phyloP scores from a whole-genome alignment of 805 yeast species.

The Ogataea henricii region DNA sequence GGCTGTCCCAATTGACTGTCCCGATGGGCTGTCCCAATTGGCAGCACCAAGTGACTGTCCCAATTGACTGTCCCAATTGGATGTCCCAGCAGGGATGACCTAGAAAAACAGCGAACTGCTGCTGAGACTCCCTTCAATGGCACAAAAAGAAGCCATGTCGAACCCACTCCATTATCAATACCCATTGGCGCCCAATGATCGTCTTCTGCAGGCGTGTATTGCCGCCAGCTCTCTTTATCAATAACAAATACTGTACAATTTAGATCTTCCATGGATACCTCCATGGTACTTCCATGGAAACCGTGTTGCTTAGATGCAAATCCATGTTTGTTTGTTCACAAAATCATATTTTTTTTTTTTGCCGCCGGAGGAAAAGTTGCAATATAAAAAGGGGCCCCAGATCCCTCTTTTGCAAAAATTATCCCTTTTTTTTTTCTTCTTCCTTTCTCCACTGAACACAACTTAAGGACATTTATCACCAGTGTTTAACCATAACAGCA shows the following conservation, averaged over 20 bases:
- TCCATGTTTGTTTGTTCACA: neutral
- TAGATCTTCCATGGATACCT: too few species aligned
- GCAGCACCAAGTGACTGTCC: too few species aligned
- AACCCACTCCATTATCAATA: too few species aligned
- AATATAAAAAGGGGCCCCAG: neutral
- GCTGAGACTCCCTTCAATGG: too few species aligned
- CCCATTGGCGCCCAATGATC: conserved; percentile 1
- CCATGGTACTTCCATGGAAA: neutral
- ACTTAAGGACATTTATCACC: neutral
- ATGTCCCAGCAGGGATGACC: too few species aligned
- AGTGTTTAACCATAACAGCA: neutral
- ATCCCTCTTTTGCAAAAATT: neutral
- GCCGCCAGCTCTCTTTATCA: neutral
- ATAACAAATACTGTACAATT: neutral
- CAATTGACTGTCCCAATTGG: too few species aligned
- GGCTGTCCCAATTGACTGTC: too few species aligned
- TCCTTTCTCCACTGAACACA: neutral
- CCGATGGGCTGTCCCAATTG: too few species aligned
- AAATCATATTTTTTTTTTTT: neutral
- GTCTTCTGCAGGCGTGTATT: neutral
- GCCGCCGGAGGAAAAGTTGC: neutral
- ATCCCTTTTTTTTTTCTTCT: neutral
- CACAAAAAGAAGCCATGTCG: too few species aligned
- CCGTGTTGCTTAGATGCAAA: neutral
- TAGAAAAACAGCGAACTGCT: too few species aligned